Percentiles rank a stretch among this genome's conserved stretches.
Conservation (phyloP, 2,329 filamentous ascomycete genomes). For the Beauveria sp. region DNA sequence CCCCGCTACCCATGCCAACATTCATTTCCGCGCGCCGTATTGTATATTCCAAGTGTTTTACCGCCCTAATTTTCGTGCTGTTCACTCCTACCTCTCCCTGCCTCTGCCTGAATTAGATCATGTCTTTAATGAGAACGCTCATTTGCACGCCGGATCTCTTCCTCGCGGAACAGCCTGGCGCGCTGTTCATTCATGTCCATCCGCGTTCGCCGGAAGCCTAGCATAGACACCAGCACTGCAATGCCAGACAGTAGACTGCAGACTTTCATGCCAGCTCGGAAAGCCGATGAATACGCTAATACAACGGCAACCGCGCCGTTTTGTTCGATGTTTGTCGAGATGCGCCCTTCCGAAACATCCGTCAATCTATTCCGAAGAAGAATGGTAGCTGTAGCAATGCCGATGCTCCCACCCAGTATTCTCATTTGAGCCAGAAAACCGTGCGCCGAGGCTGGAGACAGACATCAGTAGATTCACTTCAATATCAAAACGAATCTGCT, state of each 20-base stretch:
- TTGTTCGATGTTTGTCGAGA: conserved; percentile 17
- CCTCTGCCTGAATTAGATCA: too few species aligned
- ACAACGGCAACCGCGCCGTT: conserved; percentile 25
- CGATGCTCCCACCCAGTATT: conserved; percentile 46
- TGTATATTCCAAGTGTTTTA: not conserved
- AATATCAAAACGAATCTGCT: conserved; percentile 10
- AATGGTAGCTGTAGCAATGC: conserved; percentile 45
- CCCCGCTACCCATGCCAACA: not conserved
- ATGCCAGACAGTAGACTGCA: conserved; percentile 33
- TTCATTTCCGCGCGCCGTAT: not conserved
- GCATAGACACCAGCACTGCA: conserved; percentile 32
- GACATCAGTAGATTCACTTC: not conserved
- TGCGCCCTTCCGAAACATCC: not conserved
- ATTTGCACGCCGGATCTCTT: not conserved
- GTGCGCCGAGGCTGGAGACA: conserved; percentile 40
- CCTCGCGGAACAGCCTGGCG: not conserved
- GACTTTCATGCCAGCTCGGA: conserved; percentile 39
- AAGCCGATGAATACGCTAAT: conserved; percentile 35
- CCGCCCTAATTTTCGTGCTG: not conserved
- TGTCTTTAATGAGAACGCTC: not conserved
- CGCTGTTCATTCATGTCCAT: conserved; percentile 21
- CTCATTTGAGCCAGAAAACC: conserved; percentile 44
- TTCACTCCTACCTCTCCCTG: not conserved
- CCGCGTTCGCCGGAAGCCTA: conserved; percentile 30
- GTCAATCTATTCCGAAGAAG: conserved; percentile 29